phyloP scores from a whole-genome alignment of 139 green algal genomes.

The Trebouxia sp. region DNA sequence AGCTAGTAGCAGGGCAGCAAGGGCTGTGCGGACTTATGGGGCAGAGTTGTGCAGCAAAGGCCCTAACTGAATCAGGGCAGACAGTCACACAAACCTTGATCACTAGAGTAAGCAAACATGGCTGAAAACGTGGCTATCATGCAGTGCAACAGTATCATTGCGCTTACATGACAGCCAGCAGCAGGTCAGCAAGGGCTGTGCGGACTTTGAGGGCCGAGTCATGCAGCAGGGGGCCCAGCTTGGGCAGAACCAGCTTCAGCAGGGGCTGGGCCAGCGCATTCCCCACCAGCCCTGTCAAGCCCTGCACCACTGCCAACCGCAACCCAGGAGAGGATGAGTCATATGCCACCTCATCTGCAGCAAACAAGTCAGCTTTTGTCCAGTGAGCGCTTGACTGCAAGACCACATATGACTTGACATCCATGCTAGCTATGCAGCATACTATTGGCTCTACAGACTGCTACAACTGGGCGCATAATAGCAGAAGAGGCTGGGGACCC shows the following conservation, averaged over 20 bases:
- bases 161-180: slow-evolving; percentile 51
- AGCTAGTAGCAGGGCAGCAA: too few relatives aligned
- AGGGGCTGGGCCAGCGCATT: slow-evolving; percentile 74
- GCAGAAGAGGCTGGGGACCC: too few relatives aligned
- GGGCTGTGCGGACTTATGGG: slow-evolving; percentile 51
- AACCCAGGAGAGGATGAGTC: slow-evolving; percentile 56
- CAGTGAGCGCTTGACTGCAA: too few relatives aligned
- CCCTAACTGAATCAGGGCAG: slow-evolving; percentile 51
- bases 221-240: slow-evolving; percentile 52
- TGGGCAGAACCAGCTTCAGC: slow-evolving; percentile 64
- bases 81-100: neutral
- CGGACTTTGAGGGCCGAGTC: slow-evolving; percentile 61
- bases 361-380: too few relatives aligned
- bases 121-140: too few relatives aligned
- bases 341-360: slow-evolving; percentile 70
- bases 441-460: too few relatives aligned
- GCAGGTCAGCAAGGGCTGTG: slow-evolving; percentile 60
- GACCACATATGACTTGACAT: too few relatives aligned
- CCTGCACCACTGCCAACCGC: slow-evolving; percentile 61
- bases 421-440: too few relatives aligned
- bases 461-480: too few relatives aligned
- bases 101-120: too few relatives aligned
- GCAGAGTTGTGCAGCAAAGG: slow-evolving; percentile 53
- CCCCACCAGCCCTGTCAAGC: slow-evolving; percentile 63
- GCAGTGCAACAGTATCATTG: too few relatives aligned